Evolutionary conservation across 768 basidiomycete genomes (phyloP).

Genomic region (Pleurotus eryngii): DNA sequence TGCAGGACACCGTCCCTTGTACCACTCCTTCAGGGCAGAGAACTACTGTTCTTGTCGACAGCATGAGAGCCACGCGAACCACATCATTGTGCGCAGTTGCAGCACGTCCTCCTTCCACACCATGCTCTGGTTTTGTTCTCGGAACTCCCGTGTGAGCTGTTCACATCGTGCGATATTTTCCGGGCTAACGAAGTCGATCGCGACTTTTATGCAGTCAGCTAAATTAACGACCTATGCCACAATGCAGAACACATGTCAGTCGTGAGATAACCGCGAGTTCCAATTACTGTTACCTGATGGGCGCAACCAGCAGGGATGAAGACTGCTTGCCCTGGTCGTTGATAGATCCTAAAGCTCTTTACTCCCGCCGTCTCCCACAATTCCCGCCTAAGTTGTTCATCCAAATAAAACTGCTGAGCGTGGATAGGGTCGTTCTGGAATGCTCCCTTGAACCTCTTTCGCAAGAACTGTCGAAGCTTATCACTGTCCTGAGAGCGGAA

Average conservation of each 20-base stretch:
- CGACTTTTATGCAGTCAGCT: constrained; percentile 95
- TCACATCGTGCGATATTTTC: constrained; percentile 90
- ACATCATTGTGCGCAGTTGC: constrained; percentile 89
- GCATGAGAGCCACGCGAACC: constrained; percentile 87
- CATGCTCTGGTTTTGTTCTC: constrained; percentile 82
- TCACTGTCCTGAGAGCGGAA: constrained; percentile 79
- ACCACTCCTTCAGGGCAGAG: no score
- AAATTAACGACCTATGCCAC: constrained; percentile 76
- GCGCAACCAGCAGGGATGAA: constrained; percentile 95
- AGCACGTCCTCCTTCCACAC: constrained; percentile 95
- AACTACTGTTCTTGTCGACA: constrained; percentile 28
- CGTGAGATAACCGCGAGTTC: neutral
- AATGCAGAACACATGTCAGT: neutral
- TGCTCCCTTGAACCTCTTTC: constrained; percentile 52
- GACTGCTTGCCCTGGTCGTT: constrained; percentile 88
- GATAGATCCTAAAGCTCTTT: constrained; percentile 80
- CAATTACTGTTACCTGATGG: constrained; percentile 61
- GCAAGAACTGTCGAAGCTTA: constrained; percentile 73
- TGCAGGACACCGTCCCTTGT: neutral
- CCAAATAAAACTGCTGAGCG: constrained; percentile 84
- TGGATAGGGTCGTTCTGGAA: constrained; percentile 84
- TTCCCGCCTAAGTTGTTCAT: constrained; percentile 61
- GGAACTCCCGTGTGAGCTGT: constrained; percentile 81
- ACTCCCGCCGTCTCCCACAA: constrained; percentile 69
- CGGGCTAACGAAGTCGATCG: constrained; percentile 91